phyloP scores from a whole-genome alignment of 225 moss, liverwort and hornwort species.

The Pseudisothecium myosuroides region DNA sequence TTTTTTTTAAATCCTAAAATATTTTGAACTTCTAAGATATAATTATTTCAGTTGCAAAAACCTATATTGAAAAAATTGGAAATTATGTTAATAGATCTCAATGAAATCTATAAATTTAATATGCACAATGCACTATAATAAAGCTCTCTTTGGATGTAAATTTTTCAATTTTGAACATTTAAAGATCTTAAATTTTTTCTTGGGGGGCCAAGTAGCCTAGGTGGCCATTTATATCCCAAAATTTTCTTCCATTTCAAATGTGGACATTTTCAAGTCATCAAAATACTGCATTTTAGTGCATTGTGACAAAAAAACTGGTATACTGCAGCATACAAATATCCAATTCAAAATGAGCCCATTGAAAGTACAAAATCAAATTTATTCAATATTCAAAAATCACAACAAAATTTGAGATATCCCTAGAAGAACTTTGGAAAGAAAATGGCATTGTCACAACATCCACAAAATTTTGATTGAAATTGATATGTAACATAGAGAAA shows the following conservation, averaged over 20 bases:
- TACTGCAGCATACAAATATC: rapidly evolving
- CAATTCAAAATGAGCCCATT: neutral
- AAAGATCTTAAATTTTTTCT: no score
- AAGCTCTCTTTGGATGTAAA: neutral
- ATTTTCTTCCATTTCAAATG: no score
- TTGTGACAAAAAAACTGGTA: neutral
- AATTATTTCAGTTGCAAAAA: no score
- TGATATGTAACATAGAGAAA: neutral
- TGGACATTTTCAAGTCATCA: neutral
- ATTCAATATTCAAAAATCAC: neutral
- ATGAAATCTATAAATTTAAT: no score
- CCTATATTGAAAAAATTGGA: no score
- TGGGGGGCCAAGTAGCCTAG: no score
- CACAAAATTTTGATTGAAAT: neutral
- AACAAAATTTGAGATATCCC: neutral
- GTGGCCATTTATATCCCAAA: no score
- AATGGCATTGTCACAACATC: neutral
- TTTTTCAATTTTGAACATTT: no score
- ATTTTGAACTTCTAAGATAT: no score
- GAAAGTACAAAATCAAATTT: neutral
- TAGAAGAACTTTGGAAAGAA: neutral
- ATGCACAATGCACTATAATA: no score
- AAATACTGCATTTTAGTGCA: neutral
- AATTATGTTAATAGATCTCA: no score
- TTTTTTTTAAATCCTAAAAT: no score